A percentile compares a stretch with the other conserved stretches of the same genome.
Conservation (phyloP, 2,329 filamentous ascomycete species). For the Neurospora crassa region DNA sequence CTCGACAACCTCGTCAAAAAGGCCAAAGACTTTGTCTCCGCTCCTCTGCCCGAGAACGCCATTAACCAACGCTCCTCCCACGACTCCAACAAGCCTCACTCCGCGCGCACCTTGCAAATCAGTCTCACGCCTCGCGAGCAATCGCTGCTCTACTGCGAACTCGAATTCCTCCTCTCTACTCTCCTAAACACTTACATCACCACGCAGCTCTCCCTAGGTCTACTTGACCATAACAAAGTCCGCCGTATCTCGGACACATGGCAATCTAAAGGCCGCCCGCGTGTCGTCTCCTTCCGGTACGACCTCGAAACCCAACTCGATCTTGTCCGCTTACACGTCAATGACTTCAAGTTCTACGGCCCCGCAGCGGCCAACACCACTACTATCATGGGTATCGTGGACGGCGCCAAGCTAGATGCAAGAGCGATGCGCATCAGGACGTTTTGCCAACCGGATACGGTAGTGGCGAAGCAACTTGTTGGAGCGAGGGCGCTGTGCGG, state of each 20-base stretch:
- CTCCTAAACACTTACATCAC: slow-evolving; percentile 43
- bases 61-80: slow-evolving; percentile 25
- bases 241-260: slow-evolving; percentile 42
- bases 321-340: slow-evolving; percentile 38
- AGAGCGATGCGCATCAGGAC: slow-evolving; percentile 43
- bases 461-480: slow-evolving; percentile 47
- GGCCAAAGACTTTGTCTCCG: slow-evolving; percentile 40
- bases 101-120: slow-evolving; percentile 29
- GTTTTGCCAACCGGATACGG: slow-evolving; percentile 48
- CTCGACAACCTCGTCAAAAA: slow-evolving; percentile 40
- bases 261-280: slow-evolving; percentile 42
- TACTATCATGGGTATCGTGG: slow-evolving; percentile 38
- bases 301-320: slow-evolving; percentile 53
- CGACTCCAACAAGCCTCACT: slow-evolving; percentile 20
- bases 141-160: slow-evolving; percentile 48
- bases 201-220: slow-evolving; percentile 44
- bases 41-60: slow-evolving; percentile 23
- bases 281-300: slow-evolving; percentile 47
- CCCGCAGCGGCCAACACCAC: slow-evolving; percentile 27
- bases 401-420: slow-evolving; percentile 43
- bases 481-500: slow-evolving; percentile 42
- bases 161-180: slow-evolving; percentile 44
- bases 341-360: slow-evolving; percentile 47
- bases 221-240: slow-evolving; percentile 40
- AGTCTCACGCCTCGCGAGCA: slow-evolving; percentile 48